phyloP scores from a whole-genome alignment of 139 green algal species.

The Chlamydomonas sp. region DNA sequence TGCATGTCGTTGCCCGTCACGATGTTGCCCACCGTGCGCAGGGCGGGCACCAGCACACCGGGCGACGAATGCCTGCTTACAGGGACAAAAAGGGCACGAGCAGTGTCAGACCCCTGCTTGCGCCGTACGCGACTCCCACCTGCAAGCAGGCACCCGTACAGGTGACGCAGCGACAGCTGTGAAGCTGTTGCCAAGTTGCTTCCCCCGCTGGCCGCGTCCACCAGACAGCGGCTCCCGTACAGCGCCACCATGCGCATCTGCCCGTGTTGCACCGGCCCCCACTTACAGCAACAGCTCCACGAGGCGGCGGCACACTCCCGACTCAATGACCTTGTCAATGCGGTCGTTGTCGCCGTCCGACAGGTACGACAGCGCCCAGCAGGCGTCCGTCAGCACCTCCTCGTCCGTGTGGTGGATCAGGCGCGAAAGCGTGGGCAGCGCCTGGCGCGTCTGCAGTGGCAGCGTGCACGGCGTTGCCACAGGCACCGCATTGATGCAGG shows the following conservation, averaged over 20 bases:
- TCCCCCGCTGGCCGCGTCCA: background rate
- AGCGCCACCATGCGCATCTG: background rate
- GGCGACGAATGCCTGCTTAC: slow-evolving; percentile 61
- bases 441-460: slow-evolving; percentile 75
- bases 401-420: slow-evolving; percentile 95
- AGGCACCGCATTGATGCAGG: too few relatives aligned
- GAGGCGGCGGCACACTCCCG: slow-evolving; percentile 91
- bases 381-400: slow-evolving; percentile 99
- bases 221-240: background rate
- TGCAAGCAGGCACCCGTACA: too few relatives aligned
- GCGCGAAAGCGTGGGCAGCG: slow-evolving; percentile 91
- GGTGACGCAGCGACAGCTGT: too few relatives aligned
- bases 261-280: background rate
- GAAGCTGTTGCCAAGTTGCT: background rate
- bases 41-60: slow-evolving; percentile 94
- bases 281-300: slow-evolving; percentile 84
- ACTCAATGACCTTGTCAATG: slow-evolving; percentile 98
- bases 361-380: slow-evolving; percentile 99
- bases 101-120: background rate
- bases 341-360: slow-evolving; percentile 99
- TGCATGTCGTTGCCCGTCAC: slow-evolving; percentile 99
- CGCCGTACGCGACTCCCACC: too few relatives aligned
- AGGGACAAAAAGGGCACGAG: background rate
- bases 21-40: slow-evolving; percentile 99
- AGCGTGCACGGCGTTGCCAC: background rate